phyloP scores from a whole-genome alignment of 257 asterid genomes.

The Verbena officinalis region DNA sequence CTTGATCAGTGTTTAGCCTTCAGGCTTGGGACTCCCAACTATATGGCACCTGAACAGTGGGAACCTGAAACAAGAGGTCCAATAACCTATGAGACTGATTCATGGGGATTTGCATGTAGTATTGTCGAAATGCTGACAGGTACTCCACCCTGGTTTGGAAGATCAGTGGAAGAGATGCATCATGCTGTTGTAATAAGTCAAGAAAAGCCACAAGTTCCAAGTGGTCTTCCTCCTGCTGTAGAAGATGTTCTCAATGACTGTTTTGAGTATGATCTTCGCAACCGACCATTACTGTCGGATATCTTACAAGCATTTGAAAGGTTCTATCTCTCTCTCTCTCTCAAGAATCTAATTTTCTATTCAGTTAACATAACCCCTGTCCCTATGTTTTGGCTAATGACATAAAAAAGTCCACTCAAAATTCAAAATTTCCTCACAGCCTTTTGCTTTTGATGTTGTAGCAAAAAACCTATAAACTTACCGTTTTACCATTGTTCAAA shows the following conservation, averaged over 20 bases:
- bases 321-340: constrained; percentile 25
- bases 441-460: too few species aligned
- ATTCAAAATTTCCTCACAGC: too few species aligned
- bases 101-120: constrained; percentile 78
- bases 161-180: constrained; percentile 49
- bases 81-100: constrained; percentile 61
- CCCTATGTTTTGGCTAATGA: too few species aligned
- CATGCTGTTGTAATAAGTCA: constrained; percentile 44
- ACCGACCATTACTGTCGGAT: constrained; percentile 64
- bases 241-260: constrained; percentile 60
- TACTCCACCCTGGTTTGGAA: constrained; percentile 59
- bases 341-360: neutral
- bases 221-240: constrained; percentile 57
- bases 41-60: constrained; percentile 85
- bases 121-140: constrained; percentile 69
- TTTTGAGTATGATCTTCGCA: constrained; percentile 64
- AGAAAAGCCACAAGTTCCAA: constrained; percentile 66
- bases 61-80: constrained; percentile 73
- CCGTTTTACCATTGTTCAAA: too few species aligned
- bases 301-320: constrained; percentile 61
- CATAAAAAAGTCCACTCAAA: too few species aligned
- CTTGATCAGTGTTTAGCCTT: constrained; percentile 39
- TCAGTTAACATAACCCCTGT: too few species aligned
- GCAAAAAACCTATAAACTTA: too few species aligned
- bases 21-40: constrained; percentile 62